phyloP scores from a whole-genome alignment of 305 asterid species.

The Solanum hybrid region DNA sequence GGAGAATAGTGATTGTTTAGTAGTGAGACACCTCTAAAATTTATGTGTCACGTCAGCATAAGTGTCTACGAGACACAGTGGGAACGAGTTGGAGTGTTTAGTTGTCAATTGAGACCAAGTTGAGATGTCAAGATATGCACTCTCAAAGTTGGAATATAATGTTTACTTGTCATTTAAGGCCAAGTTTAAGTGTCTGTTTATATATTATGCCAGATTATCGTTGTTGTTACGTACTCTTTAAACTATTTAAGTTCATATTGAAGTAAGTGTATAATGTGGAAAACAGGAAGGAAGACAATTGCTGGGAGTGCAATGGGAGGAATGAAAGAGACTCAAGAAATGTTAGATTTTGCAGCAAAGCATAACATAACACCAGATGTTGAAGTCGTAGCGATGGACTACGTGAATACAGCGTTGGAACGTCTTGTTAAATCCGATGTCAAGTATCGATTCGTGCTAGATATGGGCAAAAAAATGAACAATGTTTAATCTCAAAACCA shows the following conservation, averaged over 20 bases:
- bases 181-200: background rate
- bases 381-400: conserved; percentile 7
- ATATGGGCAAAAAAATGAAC: background rate
- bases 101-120: background rate
- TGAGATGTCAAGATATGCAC: background rate
- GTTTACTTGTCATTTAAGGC: background rate
- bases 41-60: background rate
- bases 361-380: conserved; percentile 10
- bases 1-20: background rate
- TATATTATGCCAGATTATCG: background rate
- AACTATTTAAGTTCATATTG: background rate
- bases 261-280: background rate
- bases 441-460: conserved; percentile 4
- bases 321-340: conserved; percentile 5
- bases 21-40: background rate
- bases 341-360: conserved; percentile 7
- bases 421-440: conserved; percentile 2
- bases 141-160: background rate
- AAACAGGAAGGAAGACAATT: conserved; percentile 24
- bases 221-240: background rate
- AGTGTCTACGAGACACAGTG: background rate
- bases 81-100: background rate
- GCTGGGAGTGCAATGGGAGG: conserved; percentile 18
- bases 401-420: conserved; percentile 1
- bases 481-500: background rate